phyloP scores from a whole-genome alignment of 2,329 filamentous ascomycete species.

The Paracoccidioides brasiliensis region DNA sequence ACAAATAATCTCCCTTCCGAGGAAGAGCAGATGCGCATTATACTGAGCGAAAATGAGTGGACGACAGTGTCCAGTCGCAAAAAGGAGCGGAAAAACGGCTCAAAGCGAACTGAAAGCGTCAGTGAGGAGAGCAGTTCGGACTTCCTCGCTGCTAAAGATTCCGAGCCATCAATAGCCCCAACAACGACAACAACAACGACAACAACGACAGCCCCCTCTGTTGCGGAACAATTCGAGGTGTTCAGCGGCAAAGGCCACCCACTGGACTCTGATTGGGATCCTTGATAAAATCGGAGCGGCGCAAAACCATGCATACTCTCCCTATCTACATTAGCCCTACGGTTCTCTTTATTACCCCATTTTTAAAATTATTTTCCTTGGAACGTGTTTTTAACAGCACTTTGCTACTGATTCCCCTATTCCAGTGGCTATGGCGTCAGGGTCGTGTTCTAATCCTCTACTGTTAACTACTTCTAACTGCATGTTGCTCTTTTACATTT shows the following conservation, averaged over 20 bases:
- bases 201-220: background rate
- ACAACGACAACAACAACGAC: background rate
- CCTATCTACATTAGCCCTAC: background rate
- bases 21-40: slow-evolving; percentile 46
- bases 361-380: background rate
- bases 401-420: background rate
- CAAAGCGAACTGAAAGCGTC: slow-evolving; percentile 29
- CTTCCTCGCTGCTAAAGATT: slow-evolving; percentile 14
- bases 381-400: background rate
- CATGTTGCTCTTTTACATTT: background rate
- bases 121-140: slow-evolving; percentile 34
- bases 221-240: background rate
- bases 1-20: slow-evolving; percentile 42
- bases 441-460: slow-evolving; percentile 3
- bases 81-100: slow-evolving; percentile 39
- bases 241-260: slow-evolving; percentile 25
- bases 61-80: slow-evolving; percentile 48
- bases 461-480: background rate
- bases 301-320: background rate
- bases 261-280: slow-evolving; percentile 34
- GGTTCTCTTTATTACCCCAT: background rate
- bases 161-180: background rate
- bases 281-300: slow-evolving; percentile 13
- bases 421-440: slow-evolving; percentile 1
- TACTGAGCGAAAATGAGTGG: slow-evolving; percentile 42